Conservation (phyloP, 805 yeast species). For the Ogataea sp. region DNA sequence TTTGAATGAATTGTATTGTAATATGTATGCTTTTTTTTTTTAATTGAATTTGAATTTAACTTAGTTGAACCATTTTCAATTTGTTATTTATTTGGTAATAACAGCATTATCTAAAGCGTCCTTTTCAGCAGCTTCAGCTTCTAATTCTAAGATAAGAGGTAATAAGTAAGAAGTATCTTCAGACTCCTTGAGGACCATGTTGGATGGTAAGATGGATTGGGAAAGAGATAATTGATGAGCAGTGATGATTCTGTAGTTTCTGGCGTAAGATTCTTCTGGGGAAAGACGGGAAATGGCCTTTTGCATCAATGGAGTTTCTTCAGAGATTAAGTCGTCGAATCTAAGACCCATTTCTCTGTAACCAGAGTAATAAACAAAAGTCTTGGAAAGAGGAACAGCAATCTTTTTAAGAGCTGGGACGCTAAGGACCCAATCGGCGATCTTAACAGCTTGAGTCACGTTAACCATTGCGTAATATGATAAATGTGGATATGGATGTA, state of each 20-base stretch:
- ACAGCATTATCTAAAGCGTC: conserved; percentile 78
- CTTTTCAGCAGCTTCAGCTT: conserved; percentile 84
- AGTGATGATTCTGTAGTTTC: conserved; percentile 85
- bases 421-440: conserved; percentile 71
- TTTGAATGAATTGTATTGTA: no score
- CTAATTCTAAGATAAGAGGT: conserved; percentile 90
- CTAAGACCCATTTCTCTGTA: conserved; percentile 93
- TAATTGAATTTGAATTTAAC: background rate
- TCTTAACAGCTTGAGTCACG: conserved; percentile 48
- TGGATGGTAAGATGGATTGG: conserved; percentile 77
- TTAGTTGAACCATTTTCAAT: conserved; percentile 6
- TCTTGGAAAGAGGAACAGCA: conserved; percentile 71
- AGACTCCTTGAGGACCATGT: conserved; percentile 68
- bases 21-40: background rate
- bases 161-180: conserved; percentile 78
- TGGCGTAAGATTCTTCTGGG: conserved; percentile 73
- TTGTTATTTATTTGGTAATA: conserved; percentile 13
- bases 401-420: conserved; percentile 72
- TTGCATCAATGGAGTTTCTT: conserved; percentile 82
- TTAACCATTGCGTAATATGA: background rate
- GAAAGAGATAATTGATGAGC: conserved; percentile 85
- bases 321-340: conserved; percentile 79
- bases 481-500: background rate
- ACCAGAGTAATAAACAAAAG: conserved; percentile 70
- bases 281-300: conserved; percentile 87